Base-by-base conservation (phyloP, 1,284 basidiomycete species). In the Ceratobasidium sp. region DNA sequence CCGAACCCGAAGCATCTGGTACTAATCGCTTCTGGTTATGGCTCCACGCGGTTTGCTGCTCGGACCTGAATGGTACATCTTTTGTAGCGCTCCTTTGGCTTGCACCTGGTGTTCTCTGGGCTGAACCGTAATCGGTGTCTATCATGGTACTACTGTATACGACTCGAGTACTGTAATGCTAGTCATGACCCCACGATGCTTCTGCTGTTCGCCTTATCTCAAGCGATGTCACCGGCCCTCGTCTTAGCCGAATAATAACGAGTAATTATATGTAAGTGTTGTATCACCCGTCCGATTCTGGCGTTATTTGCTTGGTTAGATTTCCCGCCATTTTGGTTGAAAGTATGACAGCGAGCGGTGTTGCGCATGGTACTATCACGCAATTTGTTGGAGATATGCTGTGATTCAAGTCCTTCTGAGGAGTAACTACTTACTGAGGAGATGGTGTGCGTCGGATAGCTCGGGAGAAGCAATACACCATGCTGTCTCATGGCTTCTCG, bases 1-100 rank as follows among this genome's bases (percentile, higher is more conserved):
- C 82, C 87, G 92, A 71, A 95, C 92, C 26, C 86, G 94, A 82
- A 92, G 92, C 80, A 91, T 93, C 58, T 95, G 92, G 92, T 95
- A 95, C 83, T 95, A 83, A 85, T 75, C 3, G 26, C 20, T 35
- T 53, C 65, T 23, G 28, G 26, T 20, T 61, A 37, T 23, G 20
- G 39, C 20, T 35, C 33, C 58, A 61, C 58, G 23, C 56, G 53
- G 53, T 26, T 6, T 39, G 35, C 13, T 15, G 4, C 28, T 23
- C 54, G 26, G 28, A 56, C 26, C 20, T 31, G 3, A 61, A 61
- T 61, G 35, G n/a, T n/a, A 61, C 39, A 6, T 11, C 28, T 33
- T 31, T n/a, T 61, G 11, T n/a, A 20, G 17, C 8, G n/a, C 58
- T 39, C 39, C 58, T 37, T 61, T 23, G 33, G 35, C 58, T n/a